A percentile compares a stretch with the other conserved stretches of the same genome.
These are phyloP conservation scores for Penicillium flavigenum DNA, from an alignment of 495 filamentous ascomycete species.

Conservation along the genomic window DNA sequence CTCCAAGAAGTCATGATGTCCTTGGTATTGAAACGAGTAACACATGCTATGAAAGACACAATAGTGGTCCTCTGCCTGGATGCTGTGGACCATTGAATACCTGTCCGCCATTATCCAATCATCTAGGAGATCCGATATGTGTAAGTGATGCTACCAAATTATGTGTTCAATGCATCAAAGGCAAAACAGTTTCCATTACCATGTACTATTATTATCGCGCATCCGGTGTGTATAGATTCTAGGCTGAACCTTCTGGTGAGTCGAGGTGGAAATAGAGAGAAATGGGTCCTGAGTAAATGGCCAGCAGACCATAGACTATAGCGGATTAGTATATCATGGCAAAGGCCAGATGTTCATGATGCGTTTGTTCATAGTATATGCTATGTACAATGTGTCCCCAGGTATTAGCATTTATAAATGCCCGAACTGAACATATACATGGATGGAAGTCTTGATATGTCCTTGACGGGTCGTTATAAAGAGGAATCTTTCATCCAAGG, in stretches of 20 bases:
- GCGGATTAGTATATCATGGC: neutral
- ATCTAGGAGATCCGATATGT: constrained; percentile 20
- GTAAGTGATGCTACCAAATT: constrained; percentile 14
- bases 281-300: neutral
- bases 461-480: neutral
- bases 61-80: constrained; percentile 18
- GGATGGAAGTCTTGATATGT: neutral
- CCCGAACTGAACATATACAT: neutral
- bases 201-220: constrained; percentile 10
- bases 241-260: neutral
- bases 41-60: neutral
- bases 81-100: constrained; percentile 20
- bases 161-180: neutral
- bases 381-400: constrained; percentile 3
- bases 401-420: constrained; percentile 1
- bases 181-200: constrained; percentile 15
- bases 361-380: constrained; percentile 4
- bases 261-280: neutral
- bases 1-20: neutral
- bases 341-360: neutral
- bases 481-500: constrained; percentile 26
- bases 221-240: constrained; percentile 14
- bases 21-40: neutral
- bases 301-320: neutral
- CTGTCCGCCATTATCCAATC: constrained; percentile 19